Base-by-base conservation (phyloP, 495 filamentous ascomycete genomes). In the Penicillium coffeae region DNA sequence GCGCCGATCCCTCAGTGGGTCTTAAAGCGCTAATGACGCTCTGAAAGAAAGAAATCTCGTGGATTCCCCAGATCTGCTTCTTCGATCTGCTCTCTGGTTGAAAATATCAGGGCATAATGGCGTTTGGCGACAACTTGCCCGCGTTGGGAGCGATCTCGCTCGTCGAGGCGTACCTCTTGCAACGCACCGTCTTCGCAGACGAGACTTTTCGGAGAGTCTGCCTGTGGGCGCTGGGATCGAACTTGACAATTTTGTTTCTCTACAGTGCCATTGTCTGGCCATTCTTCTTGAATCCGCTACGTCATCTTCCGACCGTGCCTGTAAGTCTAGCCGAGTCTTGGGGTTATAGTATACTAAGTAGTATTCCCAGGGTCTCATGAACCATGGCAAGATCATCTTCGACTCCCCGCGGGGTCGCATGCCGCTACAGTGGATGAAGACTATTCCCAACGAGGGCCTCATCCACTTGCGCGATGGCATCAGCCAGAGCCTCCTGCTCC, bases 381-480 rank as follows among this genome's bases (percentile, higher is more conserved):
- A 83, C 37, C 80, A 90, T 21, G 80, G 73, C 35, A 50, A 50
- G 3, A 64, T 60, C 12, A 84, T 93, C 43, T 55, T 73, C 34
- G 66, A 71, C 8, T 68, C 80, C 6, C 77, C 85, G 0, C 78
- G 80, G 0, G 89, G 89, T 6, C 63, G 65, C 3, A 79, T 83
- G 0, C 76, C 78, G 42, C 62, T 75, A n/a, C 64, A 84, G 33
- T 95, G 88, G 89, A 72, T 83, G 43, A 77, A 85, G 37, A 79
- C 70, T 1, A 72, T 95, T 22, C 87, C 88, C n/a, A 91, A 96
- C 52, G 79, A 92, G 38, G 91, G 91, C 8, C 62, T 96, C n/a
- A 87, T 97, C 38, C 78, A 83, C 21, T 92, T 95, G 61, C 71
- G 79, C 10, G 78, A 76, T 27, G 37, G 43, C 3, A 46, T 73